Base-by-base conservation (phyloP, 2,329 filamentous ascomycete species). In the Diaporthe longicolla region DNA sequence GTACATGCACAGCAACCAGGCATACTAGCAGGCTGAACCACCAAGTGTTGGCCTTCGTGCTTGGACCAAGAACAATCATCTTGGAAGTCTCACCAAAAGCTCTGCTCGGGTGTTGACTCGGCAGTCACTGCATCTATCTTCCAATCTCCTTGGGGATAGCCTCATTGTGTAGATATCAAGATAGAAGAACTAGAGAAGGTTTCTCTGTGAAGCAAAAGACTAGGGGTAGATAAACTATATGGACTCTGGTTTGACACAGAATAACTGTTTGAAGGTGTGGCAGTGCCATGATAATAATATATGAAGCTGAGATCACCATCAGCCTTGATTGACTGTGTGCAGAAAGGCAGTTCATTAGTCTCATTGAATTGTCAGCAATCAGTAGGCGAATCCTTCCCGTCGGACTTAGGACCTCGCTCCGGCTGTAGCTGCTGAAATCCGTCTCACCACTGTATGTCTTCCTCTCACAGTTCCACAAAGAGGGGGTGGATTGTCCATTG, bases 391-490 rank as follows among this genome's bases (percentile, higher is more conserved):
- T 52, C 50, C 29, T 61, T 29, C 21, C 55, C 45, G 32, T 54
- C 69, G 69, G 69, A 63, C 69, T 71, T 71, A 40, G 40, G 24
- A 5, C 11, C 11, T 24, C 17, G 21, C 40, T 59, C 21, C 50
- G 45, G 15, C 63, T 21, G 32, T 17, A 4, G 32, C 21, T 52
- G 61, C 61, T 66, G 35, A 66, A 21, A 37, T 24, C 43, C 61
- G 29, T 19, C 61, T 52, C 61, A 52, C 29, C 45, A 35, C 24
- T 45, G 45, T 5, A 32, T 66, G 45, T 10, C 29, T 50, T 26
- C 19, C 48, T 32, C 32, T 35, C 21, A 52, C 21, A 52, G 19
- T 9, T 32, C 7, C 29, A 21, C 21, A 32, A 9, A 50, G 32
- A 50, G 17, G 43, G 21, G 29, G 37, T 4, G 26, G 48, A n/a